These are phyloP conservation scores for Angophora floribunda DNA, from an alignment of 345 rosid species.

Conservation along the genomic window DNA sequence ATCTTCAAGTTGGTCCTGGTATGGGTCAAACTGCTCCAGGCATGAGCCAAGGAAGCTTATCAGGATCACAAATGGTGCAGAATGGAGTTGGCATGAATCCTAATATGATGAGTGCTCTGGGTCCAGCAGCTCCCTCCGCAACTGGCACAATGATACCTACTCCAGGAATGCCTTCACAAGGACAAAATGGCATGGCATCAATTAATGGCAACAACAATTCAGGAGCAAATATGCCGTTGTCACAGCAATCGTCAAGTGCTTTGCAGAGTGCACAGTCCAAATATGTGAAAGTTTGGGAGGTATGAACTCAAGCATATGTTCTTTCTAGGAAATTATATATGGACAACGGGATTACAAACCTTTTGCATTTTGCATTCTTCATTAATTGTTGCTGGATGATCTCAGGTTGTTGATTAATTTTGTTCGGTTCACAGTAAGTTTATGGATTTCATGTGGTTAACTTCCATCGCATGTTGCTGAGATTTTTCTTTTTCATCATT, in stretches of 20 bases:
- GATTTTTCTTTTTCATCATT: neutral
- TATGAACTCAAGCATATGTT: constrained; percentile 9
- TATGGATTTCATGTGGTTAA: neutral
- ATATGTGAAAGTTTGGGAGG: constrained; percentile 98
- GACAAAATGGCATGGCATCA: constrained; percentile 45
- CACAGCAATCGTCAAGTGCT: constrained; percentile 65
- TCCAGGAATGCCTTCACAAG: constrained; percentile 81
- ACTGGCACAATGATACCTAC: constrained; percentile 78
- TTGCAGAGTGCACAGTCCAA: constrained; percentile 69
- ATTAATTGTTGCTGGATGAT: neutral
- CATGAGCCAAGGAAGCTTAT: constrained; percentile 77
- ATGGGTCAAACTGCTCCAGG: constrained; percentile 43
- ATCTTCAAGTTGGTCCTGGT: constrained; percentile 39
- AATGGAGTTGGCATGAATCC: constrained; percentile 70
- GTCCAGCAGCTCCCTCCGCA: constrained; percentile 61
- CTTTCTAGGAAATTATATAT: neutral
- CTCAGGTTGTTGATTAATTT: neutral
- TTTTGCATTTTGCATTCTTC: neutral
- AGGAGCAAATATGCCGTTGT: constrained; percentile 55
- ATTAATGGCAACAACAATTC: constrained; percentile 52
- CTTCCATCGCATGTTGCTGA: neutral
- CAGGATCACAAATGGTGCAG: constrained; percentile 76
- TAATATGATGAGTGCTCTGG: constrained; percentile 64
- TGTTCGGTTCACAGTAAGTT: neutral
- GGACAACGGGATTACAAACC: neutral